These are phyloP conservation scores for Aspergillus bombycis DNA, from an alignment of 2,329 filamentous ascomycete species.

Conservation along the genomic window DNA sequence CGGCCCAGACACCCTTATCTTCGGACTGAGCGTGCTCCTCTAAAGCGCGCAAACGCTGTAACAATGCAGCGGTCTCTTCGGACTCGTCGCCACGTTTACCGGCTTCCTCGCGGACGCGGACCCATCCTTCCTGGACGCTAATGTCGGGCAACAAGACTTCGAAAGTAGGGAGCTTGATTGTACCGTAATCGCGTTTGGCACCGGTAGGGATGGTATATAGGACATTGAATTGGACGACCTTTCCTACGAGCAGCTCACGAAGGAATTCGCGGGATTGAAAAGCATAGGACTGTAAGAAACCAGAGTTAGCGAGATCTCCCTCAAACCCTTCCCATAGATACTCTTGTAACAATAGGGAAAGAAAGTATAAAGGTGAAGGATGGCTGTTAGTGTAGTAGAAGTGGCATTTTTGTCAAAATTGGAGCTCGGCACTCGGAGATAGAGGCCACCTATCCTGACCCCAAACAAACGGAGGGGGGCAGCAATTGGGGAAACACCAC, in stretches of 20 bases:
- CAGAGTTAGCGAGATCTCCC: slow-evolving; percentile 8
- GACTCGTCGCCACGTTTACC: slow-evolving; percentile 82
- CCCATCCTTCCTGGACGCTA: slow-evolving; percentile 84
- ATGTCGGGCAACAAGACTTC: slow-evolving; percentile 82
- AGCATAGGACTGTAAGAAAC: slow-evolving; percentile 65
- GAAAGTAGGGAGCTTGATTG: slow-evolving; percentile 66
- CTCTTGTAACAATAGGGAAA: too few species aligned
- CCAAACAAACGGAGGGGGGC: background rate
- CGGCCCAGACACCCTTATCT: slow-evolving; percentile 78
- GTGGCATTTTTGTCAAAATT: slow-evolving; percentile 6
- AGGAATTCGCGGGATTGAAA: slow-evolving; percentile 96
- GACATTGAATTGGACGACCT: slow-evolving; percentile 80
- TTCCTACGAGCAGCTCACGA: slow-evolving; percentile 80
- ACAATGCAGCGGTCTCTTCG: slow-evolving; percentile 68
- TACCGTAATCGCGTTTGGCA: slow-evolving; percentile 83
- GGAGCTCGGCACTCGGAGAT: slow-evolving; percentile 2
- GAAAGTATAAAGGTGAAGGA: background rate
- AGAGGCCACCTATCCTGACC: slow-evolving; percentile 25
- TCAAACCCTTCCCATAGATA: background rate
- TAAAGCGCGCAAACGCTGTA: slow-evolving; percentile 76
- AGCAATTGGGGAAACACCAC: background rate
- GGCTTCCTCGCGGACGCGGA: slow-evolving; percentile 91
- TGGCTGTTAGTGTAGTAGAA: background rate
- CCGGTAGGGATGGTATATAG: slow-evolving; percentile 83
- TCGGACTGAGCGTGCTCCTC: slow-evolving; percentile 79